Percentiles rank a stretch among this genome's conserved stretches.
These are phyloP conservation scores for Hibiscus tridactylites DNA, from an alignment of 345 rosid genomes.

Conservation along the genomic window DNA sequence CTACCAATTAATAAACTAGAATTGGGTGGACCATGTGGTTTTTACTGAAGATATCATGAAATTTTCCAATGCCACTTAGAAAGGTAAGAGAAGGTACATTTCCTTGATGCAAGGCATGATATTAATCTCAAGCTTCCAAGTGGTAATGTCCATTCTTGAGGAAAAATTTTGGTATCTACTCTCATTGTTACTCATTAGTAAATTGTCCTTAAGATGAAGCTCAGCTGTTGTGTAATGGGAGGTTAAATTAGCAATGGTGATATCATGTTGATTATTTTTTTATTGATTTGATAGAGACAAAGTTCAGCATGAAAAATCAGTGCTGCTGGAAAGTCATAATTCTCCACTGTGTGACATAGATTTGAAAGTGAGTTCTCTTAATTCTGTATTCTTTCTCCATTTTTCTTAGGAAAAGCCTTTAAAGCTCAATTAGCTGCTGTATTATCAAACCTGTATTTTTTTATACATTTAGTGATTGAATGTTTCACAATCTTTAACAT, in stretches of 20 bases:
- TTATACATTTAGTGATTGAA: neutral
- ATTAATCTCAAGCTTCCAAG: neutral
- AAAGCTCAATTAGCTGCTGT: neutral
- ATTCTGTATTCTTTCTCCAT: neutral
- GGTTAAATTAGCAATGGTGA: neutral
- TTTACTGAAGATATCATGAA: neutral
- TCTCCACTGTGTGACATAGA: slow-evolving; percentile 66
- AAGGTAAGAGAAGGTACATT: slow-evolving; percentile 7
- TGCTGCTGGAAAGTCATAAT: slow-evolving; percentile 42
- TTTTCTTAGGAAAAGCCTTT: neutral
- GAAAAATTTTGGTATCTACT: neutral
- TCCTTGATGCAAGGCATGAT: neutral
- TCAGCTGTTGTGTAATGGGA: neutral
- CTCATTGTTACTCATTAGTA: neutral
- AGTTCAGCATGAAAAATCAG: slow-evolving; percentile 48
- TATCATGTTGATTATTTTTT: neutral
- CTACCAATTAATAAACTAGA: neutral
- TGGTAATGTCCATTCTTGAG: neutral
- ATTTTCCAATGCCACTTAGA: neutral
- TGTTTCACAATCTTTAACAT: neutral
- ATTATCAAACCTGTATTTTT: neutral
- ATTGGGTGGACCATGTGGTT: neutral
- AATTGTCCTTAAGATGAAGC: slow-evolving; percentile 2
- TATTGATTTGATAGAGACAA: slow-evolving; percentile 52
- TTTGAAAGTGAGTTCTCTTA: slow-evolving; percentile 50